Evolutionary conservation across 2,329 filamentous ascomycete species (phyloP), one percentile per base, ranked within the genome.

Genomic region (Penicillium sp.): DNA sequence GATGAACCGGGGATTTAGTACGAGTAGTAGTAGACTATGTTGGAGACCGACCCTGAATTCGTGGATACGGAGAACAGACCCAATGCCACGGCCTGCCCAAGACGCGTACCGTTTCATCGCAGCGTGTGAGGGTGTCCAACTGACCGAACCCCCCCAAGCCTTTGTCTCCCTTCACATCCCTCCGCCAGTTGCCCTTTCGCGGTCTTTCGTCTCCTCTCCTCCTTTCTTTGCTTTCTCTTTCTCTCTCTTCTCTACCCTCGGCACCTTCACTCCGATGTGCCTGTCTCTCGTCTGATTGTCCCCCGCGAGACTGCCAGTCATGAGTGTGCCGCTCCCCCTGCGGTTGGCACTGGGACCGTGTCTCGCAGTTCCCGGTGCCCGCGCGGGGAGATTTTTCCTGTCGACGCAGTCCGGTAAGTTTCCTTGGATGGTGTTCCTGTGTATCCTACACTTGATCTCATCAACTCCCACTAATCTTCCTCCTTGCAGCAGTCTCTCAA

Each of bases 301-400:
- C 22, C 24, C 35, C 41, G 43, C 35, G 47, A 46, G 49, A 52
- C 50, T 55, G 6, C 46, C 47, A 47, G 56, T 44, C 41, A 73
- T 73, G 70, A 69, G 67, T 67, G 67, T 59, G 39, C 46, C 67
- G 22, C 50, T 63, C 43, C 63, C 66, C 59, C 56, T 73, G 66
- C 65, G 66, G 58, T 67, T 63, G 54, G 69, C 66, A 13, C 61
- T 72, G 57, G 58, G 66, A 43, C 66, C 68, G 43, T 73, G 66
- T 64, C 65, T 68, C 35, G 66, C 61, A 43, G 64, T 52, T 46
- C 54, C 63, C 55, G 60, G 61, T 49, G 55, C 56, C 44, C 60
- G 66, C 54, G 59, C 62, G 62, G 68, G 67, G 61, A 69, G 62
- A 56, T 63, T 58, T 1, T 55, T 64, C n/a, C 39, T 65, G 6